Evolutionary conservation across 2,329 filamentous ascomycete species (phyloP).

Genomic region (Pestalotiopsis sp.): DNA sequence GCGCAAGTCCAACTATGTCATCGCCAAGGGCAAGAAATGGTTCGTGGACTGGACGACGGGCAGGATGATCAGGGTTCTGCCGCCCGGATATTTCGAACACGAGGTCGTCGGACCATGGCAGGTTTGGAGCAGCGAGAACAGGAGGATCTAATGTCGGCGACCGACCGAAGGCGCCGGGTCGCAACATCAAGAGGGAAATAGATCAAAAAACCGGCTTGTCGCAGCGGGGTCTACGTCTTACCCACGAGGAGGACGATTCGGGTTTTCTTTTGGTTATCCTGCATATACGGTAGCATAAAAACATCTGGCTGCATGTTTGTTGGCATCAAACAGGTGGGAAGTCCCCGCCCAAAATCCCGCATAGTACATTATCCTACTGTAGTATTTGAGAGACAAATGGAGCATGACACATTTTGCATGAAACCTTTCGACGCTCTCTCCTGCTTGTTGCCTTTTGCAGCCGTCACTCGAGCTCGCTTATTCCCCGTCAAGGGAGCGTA

Average conservation of each 20-base stretch:
- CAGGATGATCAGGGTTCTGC: slow-evolving; percentile 54
- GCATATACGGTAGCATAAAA: slow-evolving; percentile 6
- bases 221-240: too few relatives aligned
- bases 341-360: neutral
- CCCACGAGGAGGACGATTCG: neutral
- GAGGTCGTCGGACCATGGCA: slow-evolving; percentile 54
- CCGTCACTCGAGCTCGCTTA: neutral
- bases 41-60: slow-evolving; percentile 62
- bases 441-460: neutral
- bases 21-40: slow-evolving; percentile 60
- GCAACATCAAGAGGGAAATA: too few relatives aligned
- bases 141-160: slow-evolving; percentile 37
- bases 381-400: neutral
- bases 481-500: too few relatives aligned
- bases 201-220: too few relatives aligned
- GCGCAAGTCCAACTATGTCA: slow-evolving; percentile 59
- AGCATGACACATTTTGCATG: too few relatives aligned
- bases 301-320: slow-evolving; percentile 6
- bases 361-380: neutral
- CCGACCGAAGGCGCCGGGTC: neutral
- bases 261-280: neutral
- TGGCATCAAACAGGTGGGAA: neutral
- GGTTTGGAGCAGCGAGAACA: slow-evolving; percentile 51
- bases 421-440: neutral
- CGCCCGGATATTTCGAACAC: slow-evolving; percentile 56